phyloP scores from a whole-genome alignment of 75 land plant species.

The Pinus albicaulis region DNA sequence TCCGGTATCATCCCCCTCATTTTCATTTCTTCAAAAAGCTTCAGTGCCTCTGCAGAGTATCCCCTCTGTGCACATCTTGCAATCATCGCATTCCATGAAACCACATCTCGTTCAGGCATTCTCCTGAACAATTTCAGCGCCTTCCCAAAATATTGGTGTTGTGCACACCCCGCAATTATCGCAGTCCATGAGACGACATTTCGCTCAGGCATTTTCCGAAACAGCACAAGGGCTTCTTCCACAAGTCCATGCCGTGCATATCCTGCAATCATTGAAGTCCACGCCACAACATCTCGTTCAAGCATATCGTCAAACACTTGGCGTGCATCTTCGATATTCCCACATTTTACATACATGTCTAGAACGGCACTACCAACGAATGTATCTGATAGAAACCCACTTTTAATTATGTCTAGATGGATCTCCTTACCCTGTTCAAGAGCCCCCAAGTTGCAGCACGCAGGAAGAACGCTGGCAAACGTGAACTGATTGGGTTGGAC shows the following conservation, averaged over 20 bases:
- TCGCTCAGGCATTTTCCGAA: constrained; percentile 24
- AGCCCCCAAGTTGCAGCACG: constrained; percentile 4
- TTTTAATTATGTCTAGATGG: constrained; percentile 13
- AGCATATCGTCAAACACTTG: constrained; percentile 35
- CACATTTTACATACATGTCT: constrained; percentile 27
- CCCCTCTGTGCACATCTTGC: no score
- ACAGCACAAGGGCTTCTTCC: constrained; percentile 16
- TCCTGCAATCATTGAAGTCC: constrained; percentile 38
- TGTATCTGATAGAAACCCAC: constrained; percentile 6
- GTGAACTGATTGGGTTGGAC: constrained; percentile 4
- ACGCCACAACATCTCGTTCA: constrained; percentile 31
- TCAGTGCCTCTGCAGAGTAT: no score
- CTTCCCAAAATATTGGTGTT: not conserved
- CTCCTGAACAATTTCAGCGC: no score
- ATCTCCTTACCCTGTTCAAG: constrained; percentile 10
- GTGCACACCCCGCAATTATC: constrained; percentile 35
- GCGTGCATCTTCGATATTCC: constrained; percentile 20
- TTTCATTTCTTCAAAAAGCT: no score
- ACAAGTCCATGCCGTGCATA: constrained; percentile 24
- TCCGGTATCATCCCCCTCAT: not conserved
- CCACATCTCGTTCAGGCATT: no score
- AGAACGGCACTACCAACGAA: constrained; percentile 11
- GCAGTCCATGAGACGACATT: constrained; percentile 38
- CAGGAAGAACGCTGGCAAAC: constrained; percentile 9
- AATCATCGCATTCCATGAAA: no score